A percentile compares a stretch with the other conserved stretches of the same genome.
Conservation (phyloP, 2,329 filamentous ascomycete genomes). For the Bertia moriformis region DNA sequence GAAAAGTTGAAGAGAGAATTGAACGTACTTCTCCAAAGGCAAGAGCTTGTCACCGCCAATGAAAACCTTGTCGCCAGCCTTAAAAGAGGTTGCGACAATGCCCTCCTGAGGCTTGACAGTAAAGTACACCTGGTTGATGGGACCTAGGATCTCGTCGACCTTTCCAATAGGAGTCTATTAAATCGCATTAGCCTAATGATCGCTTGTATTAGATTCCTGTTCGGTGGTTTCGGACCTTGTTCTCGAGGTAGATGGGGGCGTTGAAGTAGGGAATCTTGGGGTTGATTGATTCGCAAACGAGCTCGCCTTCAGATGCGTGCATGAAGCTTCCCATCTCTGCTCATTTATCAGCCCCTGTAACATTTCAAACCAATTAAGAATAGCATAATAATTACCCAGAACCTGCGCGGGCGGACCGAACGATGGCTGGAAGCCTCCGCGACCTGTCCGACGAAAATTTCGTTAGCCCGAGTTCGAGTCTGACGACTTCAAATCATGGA, state of each 20-base stretch:
- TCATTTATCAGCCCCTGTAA: neutral
- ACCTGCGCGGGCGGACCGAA: slow-evolving; percentile 35
- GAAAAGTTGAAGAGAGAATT: neutral
- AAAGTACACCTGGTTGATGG: slow-evolving; percentile 59
- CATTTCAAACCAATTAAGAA: neutral
- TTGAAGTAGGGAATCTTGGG: slow-evolving; percentile 62
- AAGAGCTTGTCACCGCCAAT: slow-evolving; percentile 57
- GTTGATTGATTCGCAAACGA: slow-evolving; percentile 58
- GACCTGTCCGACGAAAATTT: slow-evolving; percentile 13
- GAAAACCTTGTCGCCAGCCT: slow-evolving; percentile 56
- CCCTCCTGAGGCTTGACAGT: slow-evolving; percentile 59
- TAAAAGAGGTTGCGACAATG: slow-evolving; percentile 55
- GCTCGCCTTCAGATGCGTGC: slow-evolving; percentile 55
- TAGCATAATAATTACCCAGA: slow-evolving; percentile 22
- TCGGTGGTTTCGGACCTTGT: slow-evolving; percentile 34
- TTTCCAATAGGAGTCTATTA: slow-evolving; percentile 48
- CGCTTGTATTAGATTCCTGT: no score
- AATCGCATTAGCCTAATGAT: neutral
- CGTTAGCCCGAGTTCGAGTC: neutral
- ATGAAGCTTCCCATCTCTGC: slow-evolving; percentile 54
- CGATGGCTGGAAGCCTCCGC: slow-evolving; percentile 32
- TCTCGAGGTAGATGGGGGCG: slow-evolving; percentile 59
- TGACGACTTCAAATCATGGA: neutral
- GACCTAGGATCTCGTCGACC: slow-evolving; percentile 57
- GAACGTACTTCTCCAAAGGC: slow-evolving; percentile 40